These are phyloP conservation scores for Colletotrichum kahawae DNA, from an alignment of 2,329 filamentous ascomycete species.

Conservation along the genomic window DNA sequence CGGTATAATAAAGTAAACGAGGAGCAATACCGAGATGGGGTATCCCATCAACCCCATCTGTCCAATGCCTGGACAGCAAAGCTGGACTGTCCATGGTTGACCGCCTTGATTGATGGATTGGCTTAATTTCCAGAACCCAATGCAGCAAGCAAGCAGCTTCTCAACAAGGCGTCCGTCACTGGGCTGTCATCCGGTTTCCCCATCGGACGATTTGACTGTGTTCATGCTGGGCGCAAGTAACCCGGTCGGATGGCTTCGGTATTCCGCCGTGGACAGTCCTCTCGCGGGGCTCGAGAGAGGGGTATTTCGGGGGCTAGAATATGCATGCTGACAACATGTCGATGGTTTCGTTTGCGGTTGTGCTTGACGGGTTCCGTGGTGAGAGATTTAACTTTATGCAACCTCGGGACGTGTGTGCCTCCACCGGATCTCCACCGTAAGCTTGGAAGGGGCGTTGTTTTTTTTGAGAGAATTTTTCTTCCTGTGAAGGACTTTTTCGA, in stretches of 20 bases:
- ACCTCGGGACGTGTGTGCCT: not conserved
- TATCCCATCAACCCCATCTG: not conserved
- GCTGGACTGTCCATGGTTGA: not conserved
- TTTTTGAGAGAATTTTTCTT: not conserved
- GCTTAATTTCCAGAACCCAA: not conserved
- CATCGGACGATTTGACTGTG: not conserved
- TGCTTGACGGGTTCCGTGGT: not conserved
- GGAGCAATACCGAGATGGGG: not conserved
- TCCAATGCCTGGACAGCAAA: not conserved
- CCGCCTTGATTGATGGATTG: not conserved
- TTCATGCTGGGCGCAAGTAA: not conserved
- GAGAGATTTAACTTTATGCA: constrained; percentile 20
- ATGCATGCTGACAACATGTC: constrained; percentile 5
- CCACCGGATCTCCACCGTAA: constrained; percentile 17
- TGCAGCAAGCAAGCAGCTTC: not conserved
- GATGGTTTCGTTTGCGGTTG: not conserved
- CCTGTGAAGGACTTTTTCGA: not conserved
- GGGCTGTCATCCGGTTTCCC: not conserved
- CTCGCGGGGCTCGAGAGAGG: not conserved
- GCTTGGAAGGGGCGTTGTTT: not conserved
- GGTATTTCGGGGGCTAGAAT: not conserved
- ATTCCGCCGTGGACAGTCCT: not conserved
- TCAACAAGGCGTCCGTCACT: not conserved
- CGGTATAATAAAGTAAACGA: not conserved
- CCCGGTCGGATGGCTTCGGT: not conserved